Conservation (phyloP, 352 stramenopile genomes). For the Lagenidium sp. region DNA sequence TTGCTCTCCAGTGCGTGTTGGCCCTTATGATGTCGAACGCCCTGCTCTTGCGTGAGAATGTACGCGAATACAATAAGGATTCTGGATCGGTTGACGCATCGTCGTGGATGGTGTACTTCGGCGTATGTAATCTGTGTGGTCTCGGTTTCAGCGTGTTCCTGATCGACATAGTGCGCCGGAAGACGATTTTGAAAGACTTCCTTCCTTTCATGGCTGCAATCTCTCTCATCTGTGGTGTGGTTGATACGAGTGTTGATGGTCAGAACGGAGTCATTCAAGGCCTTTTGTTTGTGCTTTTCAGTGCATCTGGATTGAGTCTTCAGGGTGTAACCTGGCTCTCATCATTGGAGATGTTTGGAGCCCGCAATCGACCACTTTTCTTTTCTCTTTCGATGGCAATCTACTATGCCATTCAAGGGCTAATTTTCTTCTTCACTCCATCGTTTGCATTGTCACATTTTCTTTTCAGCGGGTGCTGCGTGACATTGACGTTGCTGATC, state of each 20-base stretch:
- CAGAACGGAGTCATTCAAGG: slow-evolving; percentile 31
- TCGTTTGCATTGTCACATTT: slow-evolving; percentile 58
- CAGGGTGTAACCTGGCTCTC: slow-evolving; percentile 68
- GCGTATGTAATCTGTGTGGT: slow-evolving; percentile 31
- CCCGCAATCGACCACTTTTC: slow-evolving; percentile 45
- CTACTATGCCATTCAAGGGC: slow-evolving; percentile 42
- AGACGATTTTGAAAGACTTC: slow-evolving; percentile 87
- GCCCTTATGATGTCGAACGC: slow-evolving; percentile 60
- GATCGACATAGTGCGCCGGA: slow-evolving; percentile 78
- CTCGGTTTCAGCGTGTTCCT: slow-evolving; percentile 69
- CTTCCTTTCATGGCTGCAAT: slow-evolving; percentile 60
- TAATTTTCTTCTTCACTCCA: slow-evolving; percentile 47
- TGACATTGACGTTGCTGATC: slow-evolving; percentile 40
- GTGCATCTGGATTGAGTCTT: slow-evolving; percentile 53
- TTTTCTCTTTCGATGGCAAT: slow-evolving; percentile 62
- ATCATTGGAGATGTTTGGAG: slow-evolving; percentile 76
- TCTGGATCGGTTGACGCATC: slow-evolving; percentile 21
- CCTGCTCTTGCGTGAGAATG: slow-evolving; percentile 34
- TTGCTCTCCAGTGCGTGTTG: slow-evolving; percentile 47
- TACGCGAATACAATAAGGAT: slow-evolving; percentile 20
- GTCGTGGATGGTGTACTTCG: slow-evolving; percentile 48
- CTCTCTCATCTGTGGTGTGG: slow-evolving; percentile 46
- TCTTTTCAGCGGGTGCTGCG: slow-evolving; percentile 33
- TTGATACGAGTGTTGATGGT: slow-evolving; percentile 25
- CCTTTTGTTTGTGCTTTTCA: slow-evolving; percentile 54